Percentiles rank a stretch among this genome's conserved stretches.
These are phyloP conservation scores for Fagopyrum esculentum DNA, from an alignment of 148 eudicot species.

Conservation along the genomic window DNA sequence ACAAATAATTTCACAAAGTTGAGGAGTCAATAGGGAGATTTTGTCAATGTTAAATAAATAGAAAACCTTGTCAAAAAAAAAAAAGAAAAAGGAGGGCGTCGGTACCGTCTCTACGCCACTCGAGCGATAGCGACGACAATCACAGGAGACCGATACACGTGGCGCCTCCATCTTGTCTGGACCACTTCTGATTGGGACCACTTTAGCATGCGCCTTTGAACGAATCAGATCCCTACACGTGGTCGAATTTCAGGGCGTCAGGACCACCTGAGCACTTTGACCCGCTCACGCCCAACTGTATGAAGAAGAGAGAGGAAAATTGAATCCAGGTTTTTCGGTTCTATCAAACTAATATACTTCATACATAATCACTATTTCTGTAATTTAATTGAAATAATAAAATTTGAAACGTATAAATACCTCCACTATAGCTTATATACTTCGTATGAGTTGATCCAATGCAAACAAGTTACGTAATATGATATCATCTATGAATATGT, in stretches of 20 bases:
- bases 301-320: neutral
- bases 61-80: neutral
- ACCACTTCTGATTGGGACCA: neutral
- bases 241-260: neutral
- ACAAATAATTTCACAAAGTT: neutral
- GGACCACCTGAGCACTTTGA: conserved; percentile 12
- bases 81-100: conserved; percentile 2
- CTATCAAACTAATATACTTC: neutral
- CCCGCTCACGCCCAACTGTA: conserved; percentile 8
- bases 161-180: neutral
- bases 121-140: neutral
- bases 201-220: conserved; percentile 1
- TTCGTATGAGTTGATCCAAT: too few relatives aligned
- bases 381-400: too few relatives aligned
- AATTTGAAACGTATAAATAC: too few relatives aligned
- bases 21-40: neutral
- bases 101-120: conserved; percentile 2
- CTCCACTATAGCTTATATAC: too few relatives aligned
- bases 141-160: conserved; percentile 8
- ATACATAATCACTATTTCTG: neutral
- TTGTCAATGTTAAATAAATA: neutral
- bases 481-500: too few relatives aligned
- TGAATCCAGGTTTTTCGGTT: neutral
- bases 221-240: conserved; percentile 12
- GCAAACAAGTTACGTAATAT: too few relatives aligned